These are phyloP conservation scores for Periconia macrospinosa DNA, from an alignment of 2,329 filamentous ascomycete genomes.

Conservation along the genomic window DNA sequence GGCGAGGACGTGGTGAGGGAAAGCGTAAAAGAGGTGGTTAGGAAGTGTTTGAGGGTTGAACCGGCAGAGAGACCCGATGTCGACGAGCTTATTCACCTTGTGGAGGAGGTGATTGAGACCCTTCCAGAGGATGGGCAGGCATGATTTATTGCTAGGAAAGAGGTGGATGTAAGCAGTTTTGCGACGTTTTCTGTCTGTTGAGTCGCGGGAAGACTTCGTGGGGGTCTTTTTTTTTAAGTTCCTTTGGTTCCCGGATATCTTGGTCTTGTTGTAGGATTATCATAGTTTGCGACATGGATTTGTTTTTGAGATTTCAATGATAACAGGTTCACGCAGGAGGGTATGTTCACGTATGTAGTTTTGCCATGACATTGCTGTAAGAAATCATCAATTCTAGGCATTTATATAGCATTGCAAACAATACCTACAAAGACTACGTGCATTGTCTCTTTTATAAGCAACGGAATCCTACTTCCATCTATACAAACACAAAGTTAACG, in stretches of 20 bases:
- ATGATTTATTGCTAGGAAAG: background rate
- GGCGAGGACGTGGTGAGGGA: conserved; percentile 70
- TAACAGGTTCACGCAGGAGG: background rate
- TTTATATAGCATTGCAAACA: too few species aligned
- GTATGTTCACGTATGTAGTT: background rate
- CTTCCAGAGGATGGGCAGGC: conserved; percentile 62
- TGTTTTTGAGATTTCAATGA: background rate
- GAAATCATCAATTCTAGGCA: background rate
- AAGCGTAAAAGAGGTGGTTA: conserved; percentile 81
- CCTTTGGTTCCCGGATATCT: background rate
- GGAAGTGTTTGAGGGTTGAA: conserved; percentile 84
- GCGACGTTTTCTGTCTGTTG: too few species aligned
- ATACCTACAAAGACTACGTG: too few species aligned
- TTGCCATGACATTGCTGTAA: background rate
- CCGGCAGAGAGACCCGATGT: conserved; percentile 85
- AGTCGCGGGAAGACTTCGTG: too few species aligned
- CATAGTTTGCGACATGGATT: background rate
- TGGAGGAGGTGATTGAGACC: conserved; percentile 71
- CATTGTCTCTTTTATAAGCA: too few species aligned
- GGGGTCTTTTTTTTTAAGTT: background rate
- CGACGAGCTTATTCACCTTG: conserved; percentile 76
- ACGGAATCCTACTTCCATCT: too few species aligned
- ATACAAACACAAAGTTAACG: background rate
- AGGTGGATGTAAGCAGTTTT: too few species aligned
- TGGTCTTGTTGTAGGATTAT: conserved; percentile 1